These are phyloP conservation scores for Penicillium sp. DNA, from an alignment of 2,329 filamentous ascomycete species.

Conservation along the genomic window DNA sequence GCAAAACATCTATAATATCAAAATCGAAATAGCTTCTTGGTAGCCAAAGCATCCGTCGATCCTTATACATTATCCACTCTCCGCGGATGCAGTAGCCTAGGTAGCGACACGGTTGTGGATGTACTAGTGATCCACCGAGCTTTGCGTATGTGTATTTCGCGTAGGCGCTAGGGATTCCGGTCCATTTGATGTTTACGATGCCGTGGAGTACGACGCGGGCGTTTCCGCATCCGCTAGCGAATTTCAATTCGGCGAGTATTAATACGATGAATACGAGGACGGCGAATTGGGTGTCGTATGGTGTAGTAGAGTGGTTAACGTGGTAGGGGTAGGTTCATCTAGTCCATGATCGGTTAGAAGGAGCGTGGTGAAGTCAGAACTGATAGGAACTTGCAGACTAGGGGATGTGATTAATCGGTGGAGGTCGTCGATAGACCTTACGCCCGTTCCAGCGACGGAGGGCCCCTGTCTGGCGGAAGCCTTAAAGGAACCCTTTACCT, in stretches of 20 bases:
- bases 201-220: not conserved
- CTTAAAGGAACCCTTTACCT: not conserved
- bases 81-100: no score
- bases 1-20: no score
- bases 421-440: not conserved
- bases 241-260: not conserved
- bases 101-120: no score
- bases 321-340: not conserved
- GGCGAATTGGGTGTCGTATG: not conserved
- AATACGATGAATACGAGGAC: not conserved
- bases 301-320: not conserved
- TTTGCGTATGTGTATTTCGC: not conserved
- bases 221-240: not conserved
- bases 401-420: not conserved
- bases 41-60: no score
- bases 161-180: not conserved
- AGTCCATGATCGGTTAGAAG: no score
- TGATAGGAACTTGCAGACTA: not conserved
- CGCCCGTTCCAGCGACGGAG: not conserved
- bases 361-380: no score
- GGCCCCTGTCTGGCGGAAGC: not conserved
- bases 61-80: no score
- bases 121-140: no score
- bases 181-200: not conserved
- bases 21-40: no score